Evolutionary conservation across 148 eudicot species (phyloP), one percentile per base, ranked within the genome.

Genomic region (Spergularia bocconei): DNA sequence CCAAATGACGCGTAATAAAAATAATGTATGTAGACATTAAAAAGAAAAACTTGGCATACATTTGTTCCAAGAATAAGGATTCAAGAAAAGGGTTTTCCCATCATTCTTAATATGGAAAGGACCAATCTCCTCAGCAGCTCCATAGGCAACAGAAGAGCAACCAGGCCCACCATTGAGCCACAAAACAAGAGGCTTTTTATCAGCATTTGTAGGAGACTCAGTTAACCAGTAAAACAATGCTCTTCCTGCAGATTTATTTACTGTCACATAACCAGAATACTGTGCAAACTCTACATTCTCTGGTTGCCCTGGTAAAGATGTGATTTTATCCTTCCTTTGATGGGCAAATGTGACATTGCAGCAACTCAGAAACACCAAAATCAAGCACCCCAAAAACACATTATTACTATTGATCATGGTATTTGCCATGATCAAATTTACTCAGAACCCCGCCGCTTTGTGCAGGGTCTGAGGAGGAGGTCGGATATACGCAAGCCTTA

Each of bases 131-230:
- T 91, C 98, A 73, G 97, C 85, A 83, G 94, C 97, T 61, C 98
- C 98, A 88, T 88, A 93, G 62, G 94, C 98, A 74, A 93, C 82
- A 62, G 98, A 93, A 23, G 98, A 93, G 72, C 98, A 93, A 73
- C 98, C 98, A 72, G 97, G 98, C 1, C 97, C 98, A 33, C 98
- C 98, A 88, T 91, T 93, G 41, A 93, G 91, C 98, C 97, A 91
- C 78, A 93, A 85, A 10, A 93, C 75, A 13, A 91, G 82, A 39
- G 98, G 97, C 80, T 91, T 93, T 25, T 84, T 53, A 44, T 88
- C 85, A 6, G 94, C 76, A 13, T 72, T 77, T 11, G 77, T 61
- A 0, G 92, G 85, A 55, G 98, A 81, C 80, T 93, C 98, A 63
- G 82, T 84, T 54, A 91, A 80, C 98, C 98, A 93, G 75, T 93